Percentiles rank a stretch among this genome's conserved stretches.
These are phyloP conservation scores for Trypanosoma grayi DNA, from an alignment of 208 protist genomes.

Conservation along the genomic window DNA sequence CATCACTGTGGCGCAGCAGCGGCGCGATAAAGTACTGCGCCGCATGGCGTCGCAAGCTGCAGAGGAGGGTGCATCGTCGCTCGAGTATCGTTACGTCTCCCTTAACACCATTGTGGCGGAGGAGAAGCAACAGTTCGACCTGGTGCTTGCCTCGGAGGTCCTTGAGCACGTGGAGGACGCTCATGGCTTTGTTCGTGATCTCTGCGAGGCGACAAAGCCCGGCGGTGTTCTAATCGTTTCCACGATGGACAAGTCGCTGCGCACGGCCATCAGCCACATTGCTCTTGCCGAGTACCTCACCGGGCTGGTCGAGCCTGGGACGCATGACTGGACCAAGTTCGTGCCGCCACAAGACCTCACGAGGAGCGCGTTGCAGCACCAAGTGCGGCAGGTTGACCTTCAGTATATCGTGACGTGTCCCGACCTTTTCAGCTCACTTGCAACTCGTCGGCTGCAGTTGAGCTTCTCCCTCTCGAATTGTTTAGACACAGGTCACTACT, in stretches of 20 bases:
- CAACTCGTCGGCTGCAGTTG: conserved; percentile 57
- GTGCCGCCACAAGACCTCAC: conserved; percentile 79
- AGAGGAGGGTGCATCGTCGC: neutral
- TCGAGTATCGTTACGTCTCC: conserved; percentile 36
- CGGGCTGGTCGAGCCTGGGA: conserved; percentile 76
- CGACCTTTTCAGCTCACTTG: conserved; percentile 54
- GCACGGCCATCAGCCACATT: conserved; percentile 78
- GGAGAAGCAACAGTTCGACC: conserved; percentile 67
- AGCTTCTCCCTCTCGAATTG: conserved; percentile 55
- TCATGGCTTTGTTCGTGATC: conserved; percentile 71
- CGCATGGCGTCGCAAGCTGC: neutral
- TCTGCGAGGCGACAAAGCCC: conserved; percentile 76
- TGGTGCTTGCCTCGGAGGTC: conserved; percentile 90
- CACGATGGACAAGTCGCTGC: conserved; percentile 90
- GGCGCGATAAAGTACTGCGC: conserved; percentile 26
- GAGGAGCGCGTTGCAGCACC: conserved; percentile 34
- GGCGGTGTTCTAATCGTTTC: conserved; percentile 89
- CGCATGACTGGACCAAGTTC: conserved; percentile 93
- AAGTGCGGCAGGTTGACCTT: conserved; percentile 61
- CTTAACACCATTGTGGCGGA: conserved; percentile 55
- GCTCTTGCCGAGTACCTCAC: conserved; percentile 85
- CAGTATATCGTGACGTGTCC: conserved; percentile 73
- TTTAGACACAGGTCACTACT: conserved; percentile 80
- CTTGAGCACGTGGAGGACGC: conserved; percentile 93
- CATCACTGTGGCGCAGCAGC: conserved; percentile 62